Conservation (phyloP, 805 yeast species). For the Lipomyces chichibuensis region DNA sequence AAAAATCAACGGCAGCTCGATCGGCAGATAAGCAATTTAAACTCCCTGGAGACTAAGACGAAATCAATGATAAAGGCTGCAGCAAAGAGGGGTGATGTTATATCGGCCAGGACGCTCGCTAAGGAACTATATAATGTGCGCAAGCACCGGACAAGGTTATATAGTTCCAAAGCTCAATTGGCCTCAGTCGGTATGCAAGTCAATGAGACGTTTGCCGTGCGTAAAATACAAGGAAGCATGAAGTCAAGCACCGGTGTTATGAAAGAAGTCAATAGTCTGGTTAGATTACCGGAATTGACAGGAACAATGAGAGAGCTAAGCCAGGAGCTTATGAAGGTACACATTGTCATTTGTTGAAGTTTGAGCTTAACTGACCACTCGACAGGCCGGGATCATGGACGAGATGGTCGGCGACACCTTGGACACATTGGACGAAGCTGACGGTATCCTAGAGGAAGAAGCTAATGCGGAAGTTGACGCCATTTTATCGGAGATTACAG, state of each 20-base stretch:
- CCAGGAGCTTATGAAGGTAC: conserved; percentile 66
- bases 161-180: conserved; percentile 80
- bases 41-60: conserved; percentile 69
- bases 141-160: conserved; percentile 72
- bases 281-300: conserved; percentile 75
- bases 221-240: conserved; percentile 80
- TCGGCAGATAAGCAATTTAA: conserved; percentile 66
- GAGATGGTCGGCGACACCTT: conserved; percentile 94
- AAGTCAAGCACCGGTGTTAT: conserved; percentile 75
- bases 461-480: conserved; percentile 65
- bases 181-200: conserved; percentile 86
- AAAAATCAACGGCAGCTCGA: conserved; percentile 85
- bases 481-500: conserved; percentile 54
- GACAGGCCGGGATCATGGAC: conserved; percentile 63
- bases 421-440: conserved; percentile 68
- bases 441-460: conserved; percentile 63
- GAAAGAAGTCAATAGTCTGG: conserved; percentile 83
- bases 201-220: conserved; percentile 87
- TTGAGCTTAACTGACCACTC: not conserved
- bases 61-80: conserved; percentile 72
- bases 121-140: conserved; percentile 74
- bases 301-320: conserved; percentile 84
- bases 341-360: not conserved
- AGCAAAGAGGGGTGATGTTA: conserved; percentile 74
- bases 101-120: conserved; percentile 78